Evolutionary conservation across 2,329 filamentous ascomycete genomes (phyloP), one percentile per base, ranked within the genome.

Genomic region (Talaromyces atroroseus): DNA sequence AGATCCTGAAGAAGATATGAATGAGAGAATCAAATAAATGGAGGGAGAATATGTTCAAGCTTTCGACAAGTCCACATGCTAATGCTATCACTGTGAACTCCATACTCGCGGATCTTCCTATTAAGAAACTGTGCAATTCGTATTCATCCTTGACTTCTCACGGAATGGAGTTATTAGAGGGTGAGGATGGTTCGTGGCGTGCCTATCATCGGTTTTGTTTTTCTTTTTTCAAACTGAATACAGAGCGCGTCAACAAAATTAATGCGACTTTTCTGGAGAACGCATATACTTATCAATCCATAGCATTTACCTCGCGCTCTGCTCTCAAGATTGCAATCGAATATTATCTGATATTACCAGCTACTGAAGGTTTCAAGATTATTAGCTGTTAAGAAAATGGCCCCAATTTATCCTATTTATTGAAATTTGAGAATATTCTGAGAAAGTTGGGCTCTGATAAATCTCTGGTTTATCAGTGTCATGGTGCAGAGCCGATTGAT

Each of bases 241-340:
- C 49, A 2, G 23, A 42, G 23, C 18, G 44, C 12, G 36, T 44
- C 23, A 52, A 52, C 24, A 52, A 52, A 36, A 52, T 52, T 34
- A 52, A 52, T 42, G 20, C 49, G 21, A 52, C 44, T n/a, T 42
- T 52, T 42, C 36, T 52, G 7, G 49, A 52, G 20, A 45, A 52
- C 16, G 36, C 49, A 16, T 52, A 52, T 45, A 26, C 16, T 21
- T 29, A 3, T 29, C 40, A 42, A 26, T 16, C 49, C 5, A 26
- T 52, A 16, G 49, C 49, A 11, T 52, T 52, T 14, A 52, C 21
- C 23, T 52, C 49, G 40, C 36, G 5, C 14, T 44, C 49, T 34
- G 24, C 36, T 45, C 36, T 45, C 36, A 42, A 7, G 18, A 11
- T n/a, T 10, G 23, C 34, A 8, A 11, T 52, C 5, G 49, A 52